Evolutionary conservation across 2,329 filamentous ascomycete genomes (phyloP).

Genomic region (Geosmithia flava): DNA sequence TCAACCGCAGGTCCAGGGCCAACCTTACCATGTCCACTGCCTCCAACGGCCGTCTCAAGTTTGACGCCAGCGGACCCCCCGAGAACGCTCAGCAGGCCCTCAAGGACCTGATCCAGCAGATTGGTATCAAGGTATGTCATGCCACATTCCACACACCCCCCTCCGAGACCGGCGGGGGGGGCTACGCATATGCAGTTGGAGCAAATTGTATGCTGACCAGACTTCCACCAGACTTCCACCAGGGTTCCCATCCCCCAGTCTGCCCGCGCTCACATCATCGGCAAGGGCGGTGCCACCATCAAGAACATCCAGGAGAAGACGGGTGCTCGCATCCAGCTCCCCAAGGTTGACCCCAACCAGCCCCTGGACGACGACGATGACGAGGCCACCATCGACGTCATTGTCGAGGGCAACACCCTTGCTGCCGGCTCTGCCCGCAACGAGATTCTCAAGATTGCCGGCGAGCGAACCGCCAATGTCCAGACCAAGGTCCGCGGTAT

Average conservation of each 20-base stretch:
- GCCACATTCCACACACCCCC: background rate
- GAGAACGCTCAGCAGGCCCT: conserved; percentile 79
- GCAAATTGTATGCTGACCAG: background rate
- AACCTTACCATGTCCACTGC: conserved; percentile 66
- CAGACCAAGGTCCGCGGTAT: conserved; percentile 73
- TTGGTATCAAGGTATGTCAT: conserved; percentile 64
- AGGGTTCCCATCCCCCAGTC: conserved; percentile 74
- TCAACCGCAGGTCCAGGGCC: conserved; percentile 85
- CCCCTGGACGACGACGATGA: conserved; percentile 54
- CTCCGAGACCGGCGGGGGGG: too few species aligned
- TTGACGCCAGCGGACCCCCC: conserved; percentile 74
- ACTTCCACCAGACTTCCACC: conserved; percentile 32
- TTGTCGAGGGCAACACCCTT: conserved; percentile 83
- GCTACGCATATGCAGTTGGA: background rate
- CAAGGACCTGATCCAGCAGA: conserved; percentile 77
- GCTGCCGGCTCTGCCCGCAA: conserved; percentile 74
- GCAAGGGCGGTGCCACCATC: conserved; percentile 79
- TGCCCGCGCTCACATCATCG: conserved; percentile 81
- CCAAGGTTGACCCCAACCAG: conserved; percentile 58
- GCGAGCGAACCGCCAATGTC: conserved; percentile 71
- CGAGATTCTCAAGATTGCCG: conserved; percentile 77
- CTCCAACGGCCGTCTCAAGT: conserved; percentile 61
- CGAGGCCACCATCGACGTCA: conserved; percentile 72
- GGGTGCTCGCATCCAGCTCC: conserved; percentile 81
- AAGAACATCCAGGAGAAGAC: conserved; percentile 82